phyloP scores from a whole-genome alignment of 2,329 filamentous ascomycete genomes.

The Aspergillus ochraceus region DNA sequence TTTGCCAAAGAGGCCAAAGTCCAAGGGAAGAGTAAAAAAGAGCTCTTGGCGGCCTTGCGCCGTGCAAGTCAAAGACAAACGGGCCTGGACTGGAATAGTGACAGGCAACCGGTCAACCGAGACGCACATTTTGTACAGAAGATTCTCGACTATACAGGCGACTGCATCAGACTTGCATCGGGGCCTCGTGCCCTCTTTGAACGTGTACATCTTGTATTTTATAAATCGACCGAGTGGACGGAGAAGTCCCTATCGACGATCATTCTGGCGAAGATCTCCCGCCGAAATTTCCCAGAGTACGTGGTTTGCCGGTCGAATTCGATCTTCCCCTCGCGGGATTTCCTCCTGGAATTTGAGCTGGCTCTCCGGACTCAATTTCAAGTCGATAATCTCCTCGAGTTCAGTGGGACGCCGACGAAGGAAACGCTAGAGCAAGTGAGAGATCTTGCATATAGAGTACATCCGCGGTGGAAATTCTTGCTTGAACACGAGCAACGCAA shows the following conservation, averaged over 20 bases:
- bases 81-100: conserved; percentile 66
- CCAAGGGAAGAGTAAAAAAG: conserved; percentile 82
- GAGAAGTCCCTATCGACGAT: conserved; percentile 95
- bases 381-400: conserved; percentile 80
- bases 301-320: conserved; percentile 86
- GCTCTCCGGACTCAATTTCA: conserved; percentile 78
- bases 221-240: conserved; percentile 93
- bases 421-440: conserved; percentile 68
- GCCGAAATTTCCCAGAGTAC: conserved; percentile 84
- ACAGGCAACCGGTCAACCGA: conserved; percentile 58
- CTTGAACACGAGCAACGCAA: conserved; percentile 74
- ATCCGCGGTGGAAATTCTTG: conserved; percentile 76
- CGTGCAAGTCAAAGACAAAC: conserved; percentile 71
- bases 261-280: conserved; percentile 86
- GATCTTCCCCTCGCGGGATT: conserved; percentile 75
- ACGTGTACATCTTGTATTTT: conserved; percentile 92
- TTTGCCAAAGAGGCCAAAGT: conserved; percentile 85
- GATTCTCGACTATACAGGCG: conserved; percentile 74
- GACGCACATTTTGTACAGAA: conserved; percentile 74
- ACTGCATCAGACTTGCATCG: conserved; percentile 78
- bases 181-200: conserved; percentile 80
- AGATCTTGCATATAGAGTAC: conserved; percentile 69
- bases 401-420: conserved; percentile 67
- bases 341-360: conserved; percentile 85
- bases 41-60: conserved; percentile 73